Conservation (phyloP, 2,329 filamentous ascomycete species). For the Metarhizium humberi region DNA sequence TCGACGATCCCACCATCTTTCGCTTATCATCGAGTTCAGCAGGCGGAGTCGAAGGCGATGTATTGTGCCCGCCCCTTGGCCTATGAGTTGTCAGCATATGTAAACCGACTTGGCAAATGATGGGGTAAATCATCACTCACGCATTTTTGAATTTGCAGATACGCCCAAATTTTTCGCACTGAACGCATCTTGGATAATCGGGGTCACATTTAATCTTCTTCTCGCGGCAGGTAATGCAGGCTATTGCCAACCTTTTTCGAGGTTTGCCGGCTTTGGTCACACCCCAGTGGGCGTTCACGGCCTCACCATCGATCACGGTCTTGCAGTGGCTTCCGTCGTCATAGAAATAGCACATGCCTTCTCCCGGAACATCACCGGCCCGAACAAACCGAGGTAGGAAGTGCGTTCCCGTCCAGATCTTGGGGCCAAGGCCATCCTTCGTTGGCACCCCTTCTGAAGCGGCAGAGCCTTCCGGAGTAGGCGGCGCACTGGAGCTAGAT, state of each 20-base stretch:
- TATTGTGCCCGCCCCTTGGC: conserved; percentile 48
- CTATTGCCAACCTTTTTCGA: conserved; percentile 80
- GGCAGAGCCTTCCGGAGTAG: conserved; percentile 18
- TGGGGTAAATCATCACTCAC: conserved; percentile 46
- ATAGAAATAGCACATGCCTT: conserved; percentile 78
- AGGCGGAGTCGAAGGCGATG: conserved; percentile 42
- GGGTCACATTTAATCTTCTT: conserved; percentile 98
- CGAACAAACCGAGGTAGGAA: conserved; percentile 52
- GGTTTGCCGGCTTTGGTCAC: conserved; percentile 92
- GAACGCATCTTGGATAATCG: conserved; percentile 75
- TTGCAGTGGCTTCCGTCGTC: conserved; percentile 78
- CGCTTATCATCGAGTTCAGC: conserved; percentile 39
- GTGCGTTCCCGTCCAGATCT: conserved; percentile 61
- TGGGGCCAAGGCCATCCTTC: conserved; percentile 55
- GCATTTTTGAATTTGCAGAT: conserved; percentile 79
- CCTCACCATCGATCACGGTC: conserved; percentile 74
- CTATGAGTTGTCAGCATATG: conserved; percentile 21
- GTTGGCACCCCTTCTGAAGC: conserved; percentile 34
- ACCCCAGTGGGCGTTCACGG: conserved; percentile 86
- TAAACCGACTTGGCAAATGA: not conserved
- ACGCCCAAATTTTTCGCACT: conserved; percentile 85
- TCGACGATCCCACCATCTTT: conserved; percentile 11
- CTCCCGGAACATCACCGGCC: conserved; percentile 60
- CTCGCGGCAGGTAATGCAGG: conserved; percentile 86
- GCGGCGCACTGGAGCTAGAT: conserved; percentile 16